Evolutionary conservation across 257 asterid genomes (phyloP), one percentile per base, ranked within the genome.

Genomic region (Solanum etuberosum): DNA sequence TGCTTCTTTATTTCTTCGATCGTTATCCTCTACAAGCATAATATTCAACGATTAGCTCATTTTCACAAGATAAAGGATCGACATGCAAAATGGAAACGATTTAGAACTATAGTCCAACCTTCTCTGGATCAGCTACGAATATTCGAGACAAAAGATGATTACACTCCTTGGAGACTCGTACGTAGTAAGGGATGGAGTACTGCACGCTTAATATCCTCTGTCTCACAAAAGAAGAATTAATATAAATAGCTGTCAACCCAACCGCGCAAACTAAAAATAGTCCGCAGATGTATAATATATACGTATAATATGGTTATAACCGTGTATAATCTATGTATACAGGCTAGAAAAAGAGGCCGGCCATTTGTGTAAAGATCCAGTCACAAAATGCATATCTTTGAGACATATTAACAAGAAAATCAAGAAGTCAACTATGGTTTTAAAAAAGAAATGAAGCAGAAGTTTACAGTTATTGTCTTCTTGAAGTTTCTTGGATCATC

Each of bases 401-500:
- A 80, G 67, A 46, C 29, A 29, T 1, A 6, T 38, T 38, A 48
- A 46, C 29, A 80, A 23, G 85, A 12, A 80, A 27, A 48, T 27
- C 21, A 48, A 81, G 85, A 81, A 48, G 43, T 48, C 31, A 81
- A 81, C 40, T 31, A 51, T 16, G 31, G 15, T 3, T 81, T n/a
- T 32, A 31, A 9, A 31, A 9, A 42, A 42, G 35, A 81, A 81
- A 80, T 29, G 38, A 81, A 15, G 15, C 63, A 48, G 85, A 81
- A 5, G 31, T 48, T 80, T 81, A 81, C 85, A 18, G 85, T 81
- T 81, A 81, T 48, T 48, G 85, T 81, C 59, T 81, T 81, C 85
- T 81, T 81, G 85, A 81, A 48, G 42, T 81, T 81, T 81, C 85
- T 81, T 81, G 85, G 85, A 81, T 81, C 85, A 31, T 81, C 85